Evolutionary conservation across 2,329 filamentous ascomycete genomes (phyloP), one percentile per base, ranked within the genome.

Genomic region (Aspergillus sp.): DNA sequence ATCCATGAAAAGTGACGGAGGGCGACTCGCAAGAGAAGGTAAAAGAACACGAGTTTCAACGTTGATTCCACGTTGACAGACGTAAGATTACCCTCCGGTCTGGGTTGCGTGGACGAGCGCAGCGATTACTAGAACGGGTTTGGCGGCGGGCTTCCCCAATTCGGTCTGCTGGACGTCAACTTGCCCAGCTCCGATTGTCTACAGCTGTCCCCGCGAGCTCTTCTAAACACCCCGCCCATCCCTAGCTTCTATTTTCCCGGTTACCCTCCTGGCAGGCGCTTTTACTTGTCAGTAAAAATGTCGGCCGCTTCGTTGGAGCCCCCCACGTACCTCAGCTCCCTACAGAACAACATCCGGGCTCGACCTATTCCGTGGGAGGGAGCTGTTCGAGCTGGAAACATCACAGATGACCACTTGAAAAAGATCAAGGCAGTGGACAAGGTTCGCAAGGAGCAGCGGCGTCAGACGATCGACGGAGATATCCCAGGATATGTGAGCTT

Each of bases 391-490:
- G 91, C 91, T 67, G 91, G 93, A 75, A 95, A 91, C 71, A 90
- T 99, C 77, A 96, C 90, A 57, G 93, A 98, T 66, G 88, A 90
- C 66, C 93, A 99, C 77, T 85, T 97, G 67, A 90, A 89, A 80
- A 93, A 93, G 83, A 96, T 99, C 79, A 93, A 93, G 76, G 91
- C 93, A 60, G 91, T 98, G 67, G 95, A 98, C 76, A 98, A 97
- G 79, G 90, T 95, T 65, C 90, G 92, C 76, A 95, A 91, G 76
- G 95, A 98, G 66, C 89, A 92, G 77, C 86, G 93, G 71, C 89
- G 88, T 72, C 86, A 93, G 71, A 89, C 87, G 17, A 87, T 98
- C 61, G 90, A 96, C 74, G 79, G 78, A 55, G 90, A 97, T 76
- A 78, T 93, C 22, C 83, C 88, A 66, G 90, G 88, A 64, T 99